These are phyloP conservation scores for Ganoderma resinaceum DNA, from an alignment of 1,284 basidiomycete species.

Conservation along the genomic window DNA sequence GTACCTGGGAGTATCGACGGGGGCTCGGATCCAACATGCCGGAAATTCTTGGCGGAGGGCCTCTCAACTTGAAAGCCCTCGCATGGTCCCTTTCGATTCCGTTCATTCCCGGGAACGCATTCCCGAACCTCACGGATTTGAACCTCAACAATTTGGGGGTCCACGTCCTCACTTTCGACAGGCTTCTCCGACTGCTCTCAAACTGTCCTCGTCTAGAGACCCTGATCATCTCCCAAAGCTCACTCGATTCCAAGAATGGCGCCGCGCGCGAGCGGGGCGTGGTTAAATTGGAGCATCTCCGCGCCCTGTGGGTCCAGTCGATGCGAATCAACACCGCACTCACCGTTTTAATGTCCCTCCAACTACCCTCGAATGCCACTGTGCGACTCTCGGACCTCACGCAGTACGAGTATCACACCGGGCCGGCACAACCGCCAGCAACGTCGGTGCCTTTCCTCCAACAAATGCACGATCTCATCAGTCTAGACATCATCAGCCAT, in stretches of 20 bases:
- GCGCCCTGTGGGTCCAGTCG: not conserved
- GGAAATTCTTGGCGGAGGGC: not conserved
- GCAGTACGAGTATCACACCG: not conserved
- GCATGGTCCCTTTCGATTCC: not conserved
- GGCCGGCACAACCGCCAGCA: not conserved
- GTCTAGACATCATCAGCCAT: not conserved
- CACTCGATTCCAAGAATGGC: not conserved
- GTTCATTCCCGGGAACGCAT: constrained; percentile 6
- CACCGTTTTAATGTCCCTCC: not conserved
- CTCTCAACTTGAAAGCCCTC: not conserved
- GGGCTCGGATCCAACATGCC: not conserved
- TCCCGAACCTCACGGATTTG: not conserved
- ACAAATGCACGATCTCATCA: not conserved
- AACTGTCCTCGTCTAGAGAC: not conserved
- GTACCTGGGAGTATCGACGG: too few species aligned
- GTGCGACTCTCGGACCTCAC: not conserved
- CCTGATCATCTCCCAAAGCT: not conserved
- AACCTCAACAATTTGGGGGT: not conserved
- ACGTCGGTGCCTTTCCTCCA: not conserved
- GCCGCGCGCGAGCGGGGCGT: not conserved
- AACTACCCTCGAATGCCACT: not conserved
- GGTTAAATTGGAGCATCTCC: not conserved
- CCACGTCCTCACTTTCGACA: not conserved
- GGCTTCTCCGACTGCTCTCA: not conserved
- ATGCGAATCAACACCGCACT: not conserved